Conservation (phyloP, 345 rosid species). For the Populus alba region DNA sequence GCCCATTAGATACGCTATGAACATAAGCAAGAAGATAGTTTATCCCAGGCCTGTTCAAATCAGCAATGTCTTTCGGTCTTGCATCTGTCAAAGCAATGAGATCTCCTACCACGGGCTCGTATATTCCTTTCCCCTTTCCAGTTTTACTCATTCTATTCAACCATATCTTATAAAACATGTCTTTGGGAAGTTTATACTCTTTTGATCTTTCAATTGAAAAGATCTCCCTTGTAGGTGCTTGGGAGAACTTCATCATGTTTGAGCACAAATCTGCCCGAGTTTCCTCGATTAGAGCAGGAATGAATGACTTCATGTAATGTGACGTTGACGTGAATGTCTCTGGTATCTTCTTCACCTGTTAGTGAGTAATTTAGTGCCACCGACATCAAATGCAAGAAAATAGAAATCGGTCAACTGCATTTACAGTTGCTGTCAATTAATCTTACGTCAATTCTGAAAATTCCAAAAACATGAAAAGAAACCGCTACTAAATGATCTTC, state of each 20-base stretch:
- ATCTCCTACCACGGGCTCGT: constrained; percentile 34
- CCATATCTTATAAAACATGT: neutral
- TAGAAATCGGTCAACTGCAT: neutral
- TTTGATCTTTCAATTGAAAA: neutral
- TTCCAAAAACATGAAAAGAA: neutral
- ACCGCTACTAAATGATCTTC: neutral
- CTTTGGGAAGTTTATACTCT: neutral
- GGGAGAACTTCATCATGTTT: neutral
- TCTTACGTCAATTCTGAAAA: neutral
- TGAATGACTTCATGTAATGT: neutral
- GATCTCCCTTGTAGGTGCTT: neutral
- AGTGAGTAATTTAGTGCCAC: neutral
- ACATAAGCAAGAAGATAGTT: constrained; percentile 39
- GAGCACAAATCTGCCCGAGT: neutral
- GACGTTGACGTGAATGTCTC: neutral
- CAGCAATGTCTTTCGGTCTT: constrained; percentile 30
- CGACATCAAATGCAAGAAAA: neutral
- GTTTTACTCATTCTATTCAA: neutral
- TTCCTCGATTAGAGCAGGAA: neutral
- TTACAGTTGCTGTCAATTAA: neutral
- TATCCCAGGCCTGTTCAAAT: constrained; percentile 32
- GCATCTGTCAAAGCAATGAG: constrained; percentile 37
- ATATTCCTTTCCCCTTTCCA: neutral
- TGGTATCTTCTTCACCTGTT: neutral
- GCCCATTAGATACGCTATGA: neutral